These are phyloP conservation scores for Coemansia furcata DNA, from an alignment of 192 early-diverging fungal genomes.

Conservation along the genomic window DNA sequence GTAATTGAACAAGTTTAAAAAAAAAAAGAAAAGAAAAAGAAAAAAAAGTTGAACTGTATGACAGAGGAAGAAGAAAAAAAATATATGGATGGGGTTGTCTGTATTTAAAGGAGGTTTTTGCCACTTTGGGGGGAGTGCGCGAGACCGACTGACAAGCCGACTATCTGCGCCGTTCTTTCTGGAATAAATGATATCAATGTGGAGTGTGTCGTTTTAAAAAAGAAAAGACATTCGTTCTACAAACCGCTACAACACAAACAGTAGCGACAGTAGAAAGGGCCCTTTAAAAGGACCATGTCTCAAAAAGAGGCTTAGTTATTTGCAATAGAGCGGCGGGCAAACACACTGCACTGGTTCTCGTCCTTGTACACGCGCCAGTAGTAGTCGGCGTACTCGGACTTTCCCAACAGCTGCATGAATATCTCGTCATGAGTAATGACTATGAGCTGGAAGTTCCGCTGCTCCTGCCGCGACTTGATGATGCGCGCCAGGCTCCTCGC, in stretches of 20 bases:
- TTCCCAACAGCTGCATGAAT: constrained; percentile 82
- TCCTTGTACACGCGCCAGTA: constrained; percentile 91
- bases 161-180: constrained; percentile 2
- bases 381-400: constrained; percentile 76
- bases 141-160: background rate
- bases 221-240: background rate
- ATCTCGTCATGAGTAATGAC: constrained; percentile 98
- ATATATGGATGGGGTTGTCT: background rate
- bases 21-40: constrained; percentile 4
- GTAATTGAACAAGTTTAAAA: background rate
- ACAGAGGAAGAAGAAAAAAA: background rate
- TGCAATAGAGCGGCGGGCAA: constrained; percentile 43
- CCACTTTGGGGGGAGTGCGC: background rate
- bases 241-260: background rate
- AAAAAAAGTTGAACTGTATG: background rate
- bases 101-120: background rate
- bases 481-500: constrained; percentile 77
- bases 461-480: constrained; percentile 71
- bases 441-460: constrained; percentile 94
- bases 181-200: background rate
- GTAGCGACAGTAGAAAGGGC: constrained; percentile 7
- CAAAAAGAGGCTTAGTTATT: constrained; percentile 14
- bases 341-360: constrained; percentile 47
- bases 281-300: background rate
- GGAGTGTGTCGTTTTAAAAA: background rate